These are phyloP conservation scores for Pleoardoris graminearum DNA, from an alignment of 2,329 filamentous ascomycete genomes.

Conservation along the genomic window DNA sequence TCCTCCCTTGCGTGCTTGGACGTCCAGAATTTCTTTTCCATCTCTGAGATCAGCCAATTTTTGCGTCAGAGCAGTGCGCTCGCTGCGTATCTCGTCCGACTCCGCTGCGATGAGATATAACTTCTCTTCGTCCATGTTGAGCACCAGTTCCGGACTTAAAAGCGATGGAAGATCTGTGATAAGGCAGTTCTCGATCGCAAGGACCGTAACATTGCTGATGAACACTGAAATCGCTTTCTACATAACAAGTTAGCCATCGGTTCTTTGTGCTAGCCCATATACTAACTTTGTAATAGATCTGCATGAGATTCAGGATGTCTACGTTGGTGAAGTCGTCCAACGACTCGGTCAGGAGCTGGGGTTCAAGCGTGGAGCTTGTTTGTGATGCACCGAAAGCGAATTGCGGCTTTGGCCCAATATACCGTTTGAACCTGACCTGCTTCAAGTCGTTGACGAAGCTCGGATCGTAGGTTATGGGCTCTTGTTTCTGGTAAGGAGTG, in stretches of 20 bases:
- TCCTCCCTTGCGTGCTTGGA: conserved; percentile 19
- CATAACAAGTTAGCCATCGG: conserved; percentile 12
- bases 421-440: conserved; percentile 17
- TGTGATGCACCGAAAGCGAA: background rate
- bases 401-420: background rate
- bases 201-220: conserved; percentile 31
- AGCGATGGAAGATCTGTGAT: conserved; percentile 24
- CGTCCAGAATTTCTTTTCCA: conserved; percentile 20
- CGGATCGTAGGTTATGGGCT: conserved; percentile 30
- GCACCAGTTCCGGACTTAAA: conserved; percentile 23
- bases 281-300: conserved; percentile 32
- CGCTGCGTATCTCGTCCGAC: conserved; percentile 20
- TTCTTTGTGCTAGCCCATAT: background rate
- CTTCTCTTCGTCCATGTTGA: conserved; percentile 26
- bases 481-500: conserved; percentile 20
- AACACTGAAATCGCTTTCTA: conserved; percentile 30
- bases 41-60: conserved; percentile 18
- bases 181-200: conserved; percentile 33
- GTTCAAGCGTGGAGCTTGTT: background rate
- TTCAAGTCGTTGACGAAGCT: conserved; percentile 22
- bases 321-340: conserved; percentile 28
- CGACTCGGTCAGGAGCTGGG: conserved; percentile 23
- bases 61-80: conserved; percentile 17
- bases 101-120: conserved; percentile 30
- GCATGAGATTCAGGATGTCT: conserved; percentile 32